Conservation (phyloP, 2,329 filamentous ascomycete species). For the Hypoxylon sp. region DNA sequence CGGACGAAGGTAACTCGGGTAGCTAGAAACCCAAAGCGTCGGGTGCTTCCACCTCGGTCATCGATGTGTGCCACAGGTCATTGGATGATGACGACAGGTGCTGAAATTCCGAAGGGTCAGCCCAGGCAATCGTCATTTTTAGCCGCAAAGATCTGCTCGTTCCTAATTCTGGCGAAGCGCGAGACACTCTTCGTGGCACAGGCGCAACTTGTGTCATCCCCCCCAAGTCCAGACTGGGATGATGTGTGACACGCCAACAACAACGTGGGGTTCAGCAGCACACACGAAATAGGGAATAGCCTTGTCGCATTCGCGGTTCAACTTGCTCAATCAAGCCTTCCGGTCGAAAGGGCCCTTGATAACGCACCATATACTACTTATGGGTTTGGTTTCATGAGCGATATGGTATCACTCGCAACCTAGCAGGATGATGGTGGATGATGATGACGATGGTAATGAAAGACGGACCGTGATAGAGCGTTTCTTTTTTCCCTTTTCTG, state of each 20-base stretch:
- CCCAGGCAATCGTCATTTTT: conserved; percentile 39
- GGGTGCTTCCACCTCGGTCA: conserved; percentile 38
- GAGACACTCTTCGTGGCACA: conserved; percentile 20
- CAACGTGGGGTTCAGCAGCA: conserved; percentile 33
- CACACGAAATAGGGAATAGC: conserved; percentile 23
- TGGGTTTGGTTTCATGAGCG: conserved; percentile 37
- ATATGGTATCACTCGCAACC: conserved; percentile 38
- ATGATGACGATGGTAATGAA: conserved; percentile 5
- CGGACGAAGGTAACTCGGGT: conserved; percentile 28
- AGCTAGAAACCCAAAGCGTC: conserved; percentile 38
- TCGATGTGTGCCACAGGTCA: conserved; percentile 23
- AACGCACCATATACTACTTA: conserved; percentile 42
- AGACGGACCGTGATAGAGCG: conserved; percentile 17
- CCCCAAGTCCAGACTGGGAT: conserved; percentile 20
- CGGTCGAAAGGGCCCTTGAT: conserved; percentile 32
- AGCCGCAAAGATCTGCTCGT: conserved; percentile 42
- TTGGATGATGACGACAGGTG: conserved; percentile 36
- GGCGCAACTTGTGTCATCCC: conserved; percentile 26
- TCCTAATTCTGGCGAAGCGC: conserved; percentile 38
- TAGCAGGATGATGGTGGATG: conserved; percentile 6
- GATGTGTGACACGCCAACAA: conserved; percentile 30
- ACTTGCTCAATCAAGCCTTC: conserved; percentile 44
- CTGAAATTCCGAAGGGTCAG: conserved; percentile 42
- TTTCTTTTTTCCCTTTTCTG: conserved; percentile 26
- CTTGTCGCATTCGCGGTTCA: conserved; percentile 42